Base-by-base conservation (phyloP, 345 rosid genomes). In the Hirschfeldia incana region DNA sequence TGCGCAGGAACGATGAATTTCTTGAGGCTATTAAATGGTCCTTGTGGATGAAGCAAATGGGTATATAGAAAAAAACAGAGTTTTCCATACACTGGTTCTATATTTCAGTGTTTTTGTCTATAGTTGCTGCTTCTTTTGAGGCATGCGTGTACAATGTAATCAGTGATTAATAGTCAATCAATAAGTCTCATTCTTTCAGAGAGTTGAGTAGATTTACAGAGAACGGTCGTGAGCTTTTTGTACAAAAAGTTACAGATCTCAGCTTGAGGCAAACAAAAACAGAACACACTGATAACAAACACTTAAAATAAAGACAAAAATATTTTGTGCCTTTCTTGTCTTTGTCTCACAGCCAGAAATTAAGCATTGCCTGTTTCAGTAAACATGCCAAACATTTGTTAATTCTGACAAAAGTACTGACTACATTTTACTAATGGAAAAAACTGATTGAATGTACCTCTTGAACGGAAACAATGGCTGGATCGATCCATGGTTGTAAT, bases 1-100 rank as follows among this genome's bases (percentile, higher is more conserved):
- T 92, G 78, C 89, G 74, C 49, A 91, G 72, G 84, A 94, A 94
- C 75, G 98, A 91, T 57, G 78, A 91, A 72, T 88, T 87, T 78
- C 86, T 94, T 75, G 97, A 94, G 83, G 97, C 98, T 83, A 84
- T 92, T 9, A 89, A 86, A 81, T 94, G 97, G 97, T 94, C 97
- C 58, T 87, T 94, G 89, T 92, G 98, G 97, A 88, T 91, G 93
- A 94, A 92, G 80, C 98, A 94, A 85, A 80, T 89, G 87, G 92
- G 89, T 73, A 67, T 91, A 70, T 83, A 82, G 77, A 46, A 10
- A 42, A 42, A 17, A 44, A 1, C 29, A n/a, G 4, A 44, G 66
- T 36, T 70, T 21, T 71, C 33, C 53, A 57, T 2, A 61, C 36
- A 73, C 26, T 73, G 44, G 13, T 67, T 59, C 26, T 57, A 21